Evolutionary conservation across 1,139 yeast species (phyloP), one percentile per base, ranked within the genome.

Genomic region (Sugiyamaella neomexicana): DNA sequence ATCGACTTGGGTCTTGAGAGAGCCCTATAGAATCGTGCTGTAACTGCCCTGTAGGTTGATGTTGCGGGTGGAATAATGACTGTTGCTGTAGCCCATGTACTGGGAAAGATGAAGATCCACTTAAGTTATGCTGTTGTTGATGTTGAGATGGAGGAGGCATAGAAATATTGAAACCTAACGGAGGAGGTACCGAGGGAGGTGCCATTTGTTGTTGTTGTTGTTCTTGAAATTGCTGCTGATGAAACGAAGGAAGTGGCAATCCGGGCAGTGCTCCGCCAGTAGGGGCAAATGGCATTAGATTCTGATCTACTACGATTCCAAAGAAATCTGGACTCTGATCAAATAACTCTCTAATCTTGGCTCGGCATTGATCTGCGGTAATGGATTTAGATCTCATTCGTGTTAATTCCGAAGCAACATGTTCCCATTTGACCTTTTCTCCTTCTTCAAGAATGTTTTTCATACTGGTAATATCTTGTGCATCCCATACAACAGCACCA

Each of bases 401-500:
- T 55, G 80, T 78, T 59, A 86, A 74, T 63, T 86, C 91, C 47
- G 76, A 71, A 8, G 88, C 77, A 37, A 86, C 76, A 62, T 75
- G 83, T 46, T 77, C 73, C 89, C 91, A 84, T 66, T 86, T 86
- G 58, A 85, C 89, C 50, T 79, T 62, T 65, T 86, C 95, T 1
- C 86, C 90, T 41, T 80, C 82, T 65, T 86, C 93, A 12, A 86
- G 70, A 15, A 83, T 62, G 31, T 68, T 68, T 59, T 80, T 82
- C 44, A 86, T 72, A 17, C 75, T 74, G n/a, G 69, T 58, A 12
- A 81, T 78, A 67, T 85, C 90, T 17, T 80, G 81, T 1, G 74
- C 65, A 20, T 80, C 81, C 87, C 90, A 85, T 40, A 80, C 78
- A 34, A 83, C 79, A 4, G 84, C 77, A 23, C 87, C 86, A 52